Evolutionary conservation across 495 filamentous ascomycete genomes (phyloP).

Genomic region (Cladorrhinum samala): DNA sequence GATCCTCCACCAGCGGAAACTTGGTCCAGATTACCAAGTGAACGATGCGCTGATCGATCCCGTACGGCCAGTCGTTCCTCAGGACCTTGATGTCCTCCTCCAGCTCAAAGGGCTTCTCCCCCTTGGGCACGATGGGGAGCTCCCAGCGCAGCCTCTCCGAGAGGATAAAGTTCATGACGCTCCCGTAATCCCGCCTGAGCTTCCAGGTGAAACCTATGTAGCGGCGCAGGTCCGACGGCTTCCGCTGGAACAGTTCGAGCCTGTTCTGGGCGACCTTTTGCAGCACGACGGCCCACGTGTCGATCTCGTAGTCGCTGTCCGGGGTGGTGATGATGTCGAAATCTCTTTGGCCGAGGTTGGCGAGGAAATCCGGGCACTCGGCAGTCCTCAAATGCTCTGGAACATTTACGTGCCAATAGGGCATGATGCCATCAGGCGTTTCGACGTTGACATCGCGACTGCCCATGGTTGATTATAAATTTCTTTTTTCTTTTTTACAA

Average conservation of each 20-base stretch:
- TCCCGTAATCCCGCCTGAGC: constrained; percentile 59
- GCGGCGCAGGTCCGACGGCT: constrained; percentile 64
- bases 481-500: not conserved
- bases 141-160: constrained; percentile 60
- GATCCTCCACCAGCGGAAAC: constrained; percentile 59
- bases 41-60: constrained; percentile 64
- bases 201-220: constrained; percentile 62
- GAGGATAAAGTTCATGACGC: constrained; percentile 68
- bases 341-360: constrained; percentile 50
- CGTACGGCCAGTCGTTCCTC: constrained; percentile 90
- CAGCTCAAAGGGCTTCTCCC: constrained; percentile 34
- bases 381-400: constrained; percentile 51
- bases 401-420: constrained; percentile 80
- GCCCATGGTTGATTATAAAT: not conserved
- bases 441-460: constrained; percentile 24
- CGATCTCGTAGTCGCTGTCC: constrained; percentile 51
- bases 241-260: constrained; percentile 65
- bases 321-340: constrained; percentile 56
- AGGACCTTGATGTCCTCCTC: constrained; percentile 63
- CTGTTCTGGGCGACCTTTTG: constrained; percentile 57
- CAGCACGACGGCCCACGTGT: constrained; percentile 59
- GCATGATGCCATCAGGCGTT: constrained; percentile 37
- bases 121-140: constrained; percentile 28
- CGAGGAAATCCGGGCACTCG: constrained; percentile 65
- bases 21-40: constrained; percentile 92